Evolutionary conservation across 2,329 filamentous ascomycete species (phyloP).

Genomic region (Calonectria montana): DNA sequence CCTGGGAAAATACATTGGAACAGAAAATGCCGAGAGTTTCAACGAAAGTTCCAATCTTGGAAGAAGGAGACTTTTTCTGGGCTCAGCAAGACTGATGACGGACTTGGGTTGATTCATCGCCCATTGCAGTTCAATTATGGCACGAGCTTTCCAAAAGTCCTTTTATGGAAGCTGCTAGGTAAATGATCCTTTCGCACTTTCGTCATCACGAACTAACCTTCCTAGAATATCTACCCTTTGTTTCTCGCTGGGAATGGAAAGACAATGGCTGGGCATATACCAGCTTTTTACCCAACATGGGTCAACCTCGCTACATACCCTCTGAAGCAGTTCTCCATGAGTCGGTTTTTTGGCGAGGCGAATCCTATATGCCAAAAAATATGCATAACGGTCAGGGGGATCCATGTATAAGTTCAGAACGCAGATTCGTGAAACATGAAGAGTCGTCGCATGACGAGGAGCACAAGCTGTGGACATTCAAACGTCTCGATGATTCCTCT

Average conservation of each 20-base stretch:
- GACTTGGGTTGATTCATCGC: not conserved
- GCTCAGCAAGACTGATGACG: not conserved
- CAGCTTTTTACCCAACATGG: not conserved
- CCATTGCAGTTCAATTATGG: not conserved
- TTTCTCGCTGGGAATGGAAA: not conserved
- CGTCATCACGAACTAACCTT: not conserved
- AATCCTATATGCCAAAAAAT: too few relatives aligned
- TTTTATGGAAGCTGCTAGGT: not conserved
- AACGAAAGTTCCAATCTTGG: too few relatives aligned
- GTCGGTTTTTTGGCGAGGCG: not conserved
- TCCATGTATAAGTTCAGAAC: too few relatives aligned
- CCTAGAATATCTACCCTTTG: not conserved
- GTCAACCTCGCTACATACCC: not conserved
- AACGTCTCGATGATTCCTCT: too few relatives aligned
- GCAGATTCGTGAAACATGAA: too few relatives aligned
- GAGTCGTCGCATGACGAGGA: too few relatives aligned
- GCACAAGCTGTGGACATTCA: too few relatives aligned
- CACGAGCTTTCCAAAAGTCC: not conserved
- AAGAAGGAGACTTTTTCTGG: too few relatives aligned
- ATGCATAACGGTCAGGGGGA: too few relatives aligned
- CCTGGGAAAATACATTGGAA: not conserved
- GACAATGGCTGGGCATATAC: not conserved
- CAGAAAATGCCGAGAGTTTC: not conserved
- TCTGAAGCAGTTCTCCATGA: not conserved
- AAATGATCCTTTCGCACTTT: not conserved